Base-by-base conservation (phyloP, 306 rosid species). In the Ceratonia siliqua region DNA sequence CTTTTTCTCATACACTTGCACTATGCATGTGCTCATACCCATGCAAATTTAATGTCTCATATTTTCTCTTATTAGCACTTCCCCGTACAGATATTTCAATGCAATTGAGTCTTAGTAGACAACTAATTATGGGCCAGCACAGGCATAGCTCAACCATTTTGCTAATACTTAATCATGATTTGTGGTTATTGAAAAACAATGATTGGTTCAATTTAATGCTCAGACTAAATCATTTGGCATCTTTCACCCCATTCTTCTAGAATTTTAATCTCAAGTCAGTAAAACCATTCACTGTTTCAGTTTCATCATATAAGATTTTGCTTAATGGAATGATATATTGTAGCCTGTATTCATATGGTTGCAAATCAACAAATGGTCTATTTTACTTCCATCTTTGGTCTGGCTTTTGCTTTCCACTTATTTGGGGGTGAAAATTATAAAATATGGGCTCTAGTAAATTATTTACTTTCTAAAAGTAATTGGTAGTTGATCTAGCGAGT, bases 391-490 rank as follows among this genome's bases (percentile, higher is more conserved):
- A 38, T 58, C 66, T 70, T 28, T 65, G 18, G 18, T 49, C 18
- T 65, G n/a, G 39, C n/a, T 32, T 62, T 63, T 58, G 24, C 54
- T 32, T 61, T 75, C 55, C 28, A 43, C 15, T 61, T 54, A 48
- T 75, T 65, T 61, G 65, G 7, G 42, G 35, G 38, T 50, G 70
- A 73, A n/a, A 70, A 78, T 36, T 27, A 67, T 28, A 61, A 77
- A 72, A 59, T 22, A 62, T 62, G 74, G 21, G 64, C 70, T 61
- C 13, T 68, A 11, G 64, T 45, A 66, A 62, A 22, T 73, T 50
- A 33, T 30, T 53, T 62, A 55, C 32, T 55, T 21, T 20, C 54
- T 22, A 11, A 5, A 69, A 39, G 54, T 69, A 58, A 58, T 30
- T 69, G 32, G 52, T 62, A 55, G 78, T 41, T 63, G 48, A 43